Base-by-base conservation (phyloP, 1,139 yeast genomes). In the Pichia sp. region DNA sequence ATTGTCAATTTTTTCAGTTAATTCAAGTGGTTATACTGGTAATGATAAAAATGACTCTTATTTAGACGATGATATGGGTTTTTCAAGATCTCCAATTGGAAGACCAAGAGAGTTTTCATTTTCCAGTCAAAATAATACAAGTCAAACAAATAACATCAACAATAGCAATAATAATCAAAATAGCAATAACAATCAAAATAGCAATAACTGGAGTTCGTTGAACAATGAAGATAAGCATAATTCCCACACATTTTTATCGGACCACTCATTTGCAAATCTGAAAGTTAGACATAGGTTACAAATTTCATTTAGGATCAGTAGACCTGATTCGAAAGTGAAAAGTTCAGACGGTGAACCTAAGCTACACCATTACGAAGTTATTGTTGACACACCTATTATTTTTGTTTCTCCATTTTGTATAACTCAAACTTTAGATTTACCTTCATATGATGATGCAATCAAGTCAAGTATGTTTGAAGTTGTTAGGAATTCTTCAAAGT, bases 301-400 rank as follows among this genome's bases (percentile, higher is more conserved):
- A 59, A 77, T 88, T 6, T 80, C 88, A 58, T 75, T 89, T 56
- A 70, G 96, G 50, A 82, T 89, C 34, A 83, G 95, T 29, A 83
- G 81, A 57, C 64, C 68, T 7, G 67, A 63, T 36, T 59, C 55
- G 1, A 44, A 46, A 20, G 35, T 49, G 1, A 52, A 49, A 20
- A 66, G 63, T 18, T 82, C 79, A 52, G 76, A 80, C 7, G 72
- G 72, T 12, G 81, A 79, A 51, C 71, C 69, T 43, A 80, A 77
- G 56, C 69, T 85, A 68, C 90, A 87, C 59, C 95, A 87, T 64
- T 89, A 82, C 61, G 96, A 89, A 59, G 95, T 89, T 42, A 82
- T 88, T 45, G 85, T 89, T 41, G 96, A 88, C 62, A 85, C 96
- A 0, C 96, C 96, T 0, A 73, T 89, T 46, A 73, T 76, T 29